Conservation (phyloP, 371 early-diverging fungal genomes). For the Sporodiniella umbellata region DNA sequence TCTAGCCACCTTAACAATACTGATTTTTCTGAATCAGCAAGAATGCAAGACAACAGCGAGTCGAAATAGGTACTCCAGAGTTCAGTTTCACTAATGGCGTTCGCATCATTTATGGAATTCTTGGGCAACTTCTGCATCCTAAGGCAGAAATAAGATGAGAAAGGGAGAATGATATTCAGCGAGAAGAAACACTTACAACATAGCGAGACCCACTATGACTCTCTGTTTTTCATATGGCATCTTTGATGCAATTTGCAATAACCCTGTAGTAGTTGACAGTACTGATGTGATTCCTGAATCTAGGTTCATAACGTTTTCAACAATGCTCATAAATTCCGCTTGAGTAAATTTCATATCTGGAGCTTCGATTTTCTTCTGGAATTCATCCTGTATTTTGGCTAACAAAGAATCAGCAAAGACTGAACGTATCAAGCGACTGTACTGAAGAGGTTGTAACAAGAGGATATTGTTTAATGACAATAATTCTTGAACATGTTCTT, state of each 20-base stretch:
- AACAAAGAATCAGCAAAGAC: constrained; percentile 4
- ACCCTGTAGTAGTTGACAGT: not conserved
- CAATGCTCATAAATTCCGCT: constrained; percentile 1
- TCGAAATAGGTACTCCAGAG: constrained; percentile 2
- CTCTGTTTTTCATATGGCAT: constrained; percentile 4
- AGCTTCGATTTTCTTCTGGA: not conserved
- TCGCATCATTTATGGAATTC: not conserved
- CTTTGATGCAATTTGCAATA: constrained; percentile 1
- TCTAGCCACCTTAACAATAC: constrained; percentile 22
- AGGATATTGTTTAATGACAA: constrained; percentile 1
- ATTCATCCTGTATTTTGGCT: not conserved
- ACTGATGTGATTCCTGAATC: constrained; percentile 1
- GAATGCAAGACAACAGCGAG: constrained; percentile 9
- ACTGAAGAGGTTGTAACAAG: not conserved
- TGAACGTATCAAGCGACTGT: not conserved
- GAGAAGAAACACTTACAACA: constrained; percentile 6
- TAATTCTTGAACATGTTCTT: constrained; percentile 3
- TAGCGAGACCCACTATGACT: not conserved
- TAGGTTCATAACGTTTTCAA: not conserved
- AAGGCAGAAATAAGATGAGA: too few relatives aligned
- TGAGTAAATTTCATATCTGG: not conserved
- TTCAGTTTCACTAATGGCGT: constrained; percentile 2
- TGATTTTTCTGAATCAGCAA: constrained; percentile 10
- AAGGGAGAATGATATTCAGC: constrained; percentile 2
- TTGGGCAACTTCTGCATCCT: constrained; percentile 9